A percentile compares a stretch with the other conserved stretches of the same genome.
Conservation (phyloP, 345 rosid genomes). For the Salix suchowensis region DNA sequence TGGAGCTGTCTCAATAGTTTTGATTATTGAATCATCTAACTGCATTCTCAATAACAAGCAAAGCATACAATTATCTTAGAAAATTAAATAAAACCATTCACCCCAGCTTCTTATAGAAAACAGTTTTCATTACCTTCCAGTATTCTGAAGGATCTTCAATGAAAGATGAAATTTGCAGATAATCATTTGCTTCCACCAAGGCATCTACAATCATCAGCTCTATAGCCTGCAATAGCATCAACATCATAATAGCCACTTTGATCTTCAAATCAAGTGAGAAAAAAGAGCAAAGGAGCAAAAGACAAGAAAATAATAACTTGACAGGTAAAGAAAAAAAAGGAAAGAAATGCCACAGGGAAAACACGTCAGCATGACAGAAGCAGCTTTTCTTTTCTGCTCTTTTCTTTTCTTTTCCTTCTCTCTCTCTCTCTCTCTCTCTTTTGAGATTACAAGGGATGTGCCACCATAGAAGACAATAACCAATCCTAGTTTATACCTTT, state of each 20-base stretch:
- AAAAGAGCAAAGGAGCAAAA: not conserved
- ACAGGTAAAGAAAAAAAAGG: not conserved
- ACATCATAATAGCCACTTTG: not conserved
- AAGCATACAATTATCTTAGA: conserved; percentile 1
- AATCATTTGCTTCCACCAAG: conserved; percentile 63
- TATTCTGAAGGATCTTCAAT: conserved; percentile 71
- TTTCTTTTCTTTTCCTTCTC: too few species aligned
- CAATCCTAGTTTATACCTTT: conserved; percentile 44
- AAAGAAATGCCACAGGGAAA: not conserved
- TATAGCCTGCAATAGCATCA: conserved; percentile 54
- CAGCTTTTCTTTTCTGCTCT: too few species aligned
- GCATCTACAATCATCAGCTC: conserved; percentile 95
- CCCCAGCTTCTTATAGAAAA: not conserved
- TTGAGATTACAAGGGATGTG: too few species aligned
- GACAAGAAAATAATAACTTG: not conserved
- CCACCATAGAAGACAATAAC: not conserved
- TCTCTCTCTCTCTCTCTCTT: too few species aligned
- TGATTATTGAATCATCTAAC: conserved; percentile 84
- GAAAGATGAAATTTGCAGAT: conserved; percentile 55
- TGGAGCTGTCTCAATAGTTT: conserved; percentile 77
- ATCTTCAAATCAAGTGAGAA: not conserved
- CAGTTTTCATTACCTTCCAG: conserved; percentile 66
- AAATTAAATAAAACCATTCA: not conserved
- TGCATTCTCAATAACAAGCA: conserved; percentile 32
- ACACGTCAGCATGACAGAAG: not conserved